Evolutionary conservation across 202 grass and related monocot genomes (phyloP).

Genomic region (Panicum virgatum): DNA sequence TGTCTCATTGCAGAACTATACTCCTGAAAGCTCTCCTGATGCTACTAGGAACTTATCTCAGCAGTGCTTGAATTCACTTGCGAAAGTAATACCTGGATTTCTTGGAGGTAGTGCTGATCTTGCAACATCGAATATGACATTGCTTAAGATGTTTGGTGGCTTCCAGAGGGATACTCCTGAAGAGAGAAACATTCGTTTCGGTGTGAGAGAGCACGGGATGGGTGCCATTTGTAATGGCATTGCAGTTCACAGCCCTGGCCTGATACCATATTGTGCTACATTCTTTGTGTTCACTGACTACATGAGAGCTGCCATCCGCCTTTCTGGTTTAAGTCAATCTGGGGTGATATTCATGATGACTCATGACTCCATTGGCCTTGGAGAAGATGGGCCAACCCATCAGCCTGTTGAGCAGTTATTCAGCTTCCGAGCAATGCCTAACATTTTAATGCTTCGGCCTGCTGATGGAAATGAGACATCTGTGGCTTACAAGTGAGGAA

Average conservation of each 20-base stretch:
- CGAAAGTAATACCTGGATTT: constrained; percentile 79
- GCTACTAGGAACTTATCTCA: constrained; percentile 82
- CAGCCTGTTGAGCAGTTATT: constrained; percentile 73
- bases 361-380: constrained; percentile 78
- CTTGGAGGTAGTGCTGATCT: constrained; percentile 80
- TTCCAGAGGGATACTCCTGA: constrained; percentile 78
- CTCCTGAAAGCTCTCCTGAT: constrained; percentile 58
- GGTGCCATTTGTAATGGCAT: constrained; percentile 83
- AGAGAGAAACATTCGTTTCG: constrained; percentile 78
- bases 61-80: constrained; percentile 70
- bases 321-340: constrained; percentile 63
- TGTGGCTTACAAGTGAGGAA: constrained; percentile 63
- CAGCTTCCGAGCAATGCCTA: constrained; percentile 79
- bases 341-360: constrained; percentile 85
- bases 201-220: constrained; percentile 74
- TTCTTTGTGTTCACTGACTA: constrained; percentile 91
- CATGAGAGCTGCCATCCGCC: constrained; percentile 77
- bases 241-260: constrained; percentile 59
- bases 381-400: constrained; percentile 81
- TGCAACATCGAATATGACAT: constrained; percentile 82
- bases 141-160: constrained; percentile 85
- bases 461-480: constrained; percentile 79
- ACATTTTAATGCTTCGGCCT: constrained; percentile 69
- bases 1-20: constrained; percentile 51
- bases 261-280: constrained; percentile 84